Base-by-base conservation (phyloP, 2,329 filamentous ascomycete genomes). In the Xylaria sp. region DNA sequence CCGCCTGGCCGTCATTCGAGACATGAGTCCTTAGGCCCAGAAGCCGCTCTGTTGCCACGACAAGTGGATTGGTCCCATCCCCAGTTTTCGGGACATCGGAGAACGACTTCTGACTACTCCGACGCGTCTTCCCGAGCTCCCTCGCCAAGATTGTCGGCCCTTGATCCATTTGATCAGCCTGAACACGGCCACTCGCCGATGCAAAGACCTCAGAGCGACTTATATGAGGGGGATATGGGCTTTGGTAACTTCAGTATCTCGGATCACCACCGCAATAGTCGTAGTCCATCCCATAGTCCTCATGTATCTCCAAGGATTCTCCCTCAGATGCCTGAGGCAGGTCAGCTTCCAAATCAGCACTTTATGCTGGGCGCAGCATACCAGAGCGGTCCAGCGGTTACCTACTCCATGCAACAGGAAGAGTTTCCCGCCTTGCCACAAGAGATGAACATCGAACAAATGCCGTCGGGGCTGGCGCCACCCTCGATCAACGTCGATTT, bases 401-500 rank as follows among this genome's bases (percentile, higher is more conserved):
- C 73, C 66, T 65, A 71, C 77, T 61, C 75, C 71, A 61, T 74
- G 64, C 35, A 69, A 63, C 65, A 71, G 2, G 81, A 85, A 66
- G 76, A 81, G 6, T 86, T 85, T 66, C 80, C 83, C 4, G 72
- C 76, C 35, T 73, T 85, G 11, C 71, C 72, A 16, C 76, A 79
- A 58, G 76, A 79, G 23, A 72, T 74, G n/a, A 75, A 75, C 23
- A 70, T 85, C 83, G 54, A 70, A 51, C 84, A 87, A 66, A 94
- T 96, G 87, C 60, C 55, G 11, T 63, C 59, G 34, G 61, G 61
- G n/a, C 11, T 66, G 18, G 89, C 88, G 2, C 90, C 92, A n/a
- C 92, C 92, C 0, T 90, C 92, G 55, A 97, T 97, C 75, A 96
- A 94, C 71, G 94, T 97, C 67, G 90, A 96, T 71, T 92, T 91